These are phyloP conservation scores for Diphasiastrum complanatum DNA, from an alignment of 83 land plant genomes.

Conservation along the genomic window DNA sequence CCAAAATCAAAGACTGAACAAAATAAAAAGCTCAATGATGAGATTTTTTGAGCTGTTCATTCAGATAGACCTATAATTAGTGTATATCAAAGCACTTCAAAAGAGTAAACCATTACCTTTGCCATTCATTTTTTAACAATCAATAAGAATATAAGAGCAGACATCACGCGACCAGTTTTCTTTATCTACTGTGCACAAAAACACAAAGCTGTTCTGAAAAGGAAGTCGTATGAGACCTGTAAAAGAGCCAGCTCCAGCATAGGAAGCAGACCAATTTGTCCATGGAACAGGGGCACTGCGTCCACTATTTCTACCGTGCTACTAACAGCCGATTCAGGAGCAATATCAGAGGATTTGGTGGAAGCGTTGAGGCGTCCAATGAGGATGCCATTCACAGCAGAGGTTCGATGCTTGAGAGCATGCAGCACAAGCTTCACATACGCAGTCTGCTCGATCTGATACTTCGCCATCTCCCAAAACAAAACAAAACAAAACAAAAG, in stretches of 20 bases:
- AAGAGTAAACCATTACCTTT: no score
- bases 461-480: constrained; percentile 36
- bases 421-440: constrained; percentile 88
- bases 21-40: no score
- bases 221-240: constrained; percentile 49
- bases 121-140: no score
- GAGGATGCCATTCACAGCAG: constrained; percentile 84
- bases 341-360: not conserved
- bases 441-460: constrained; percentile 64
- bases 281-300: constrained; percentile 75
- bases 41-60: no score
- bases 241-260: constrained; percentile 73
- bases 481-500: no score
- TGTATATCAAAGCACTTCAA: no score
- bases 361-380: constrained; percentile 41
- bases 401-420: constrained; percentile 68
- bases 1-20: no score
- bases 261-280: constrained; percentile 65
- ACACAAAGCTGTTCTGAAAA: no score
- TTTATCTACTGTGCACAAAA: no score
- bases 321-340: constrained; percentile 9
- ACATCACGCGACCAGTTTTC: no score
- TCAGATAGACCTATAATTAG: no score
- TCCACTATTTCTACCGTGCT: constrained; percentile 55
- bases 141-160: no score